A percentile compares a stretch with the other conserved stretches of the same genome.
Conservation (phyloP, 495 filamentous ascomycete species). For the Neurospora sp. region DNA sequence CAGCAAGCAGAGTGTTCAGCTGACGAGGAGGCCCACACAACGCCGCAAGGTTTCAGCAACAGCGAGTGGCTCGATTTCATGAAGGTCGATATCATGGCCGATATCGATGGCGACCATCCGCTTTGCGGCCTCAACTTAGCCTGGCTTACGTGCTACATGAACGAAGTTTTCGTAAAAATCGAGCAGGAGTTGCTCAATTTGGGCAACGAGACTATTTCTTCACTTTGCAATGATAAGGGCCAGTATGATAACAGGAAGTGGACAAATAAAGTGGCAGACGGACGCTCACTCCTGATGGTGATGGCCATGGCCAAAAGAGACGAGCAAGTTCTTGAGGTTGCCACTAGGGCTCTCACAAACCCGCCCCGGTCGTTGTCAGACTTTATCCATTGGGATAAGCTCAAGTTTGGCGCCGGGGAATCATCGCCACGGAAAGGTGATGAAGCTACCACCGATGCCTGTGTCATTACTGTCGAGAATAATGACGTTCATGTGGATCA, state of each 20-base stretch:
- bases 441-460: background rate
- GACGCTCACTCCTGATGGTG: background rate
- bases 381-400: background rate
- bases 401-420: background rate
- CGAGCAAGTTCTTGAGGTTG: background rate
- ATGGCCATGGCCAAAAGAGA: background rate
- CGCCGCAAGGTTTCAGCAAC: background rate
- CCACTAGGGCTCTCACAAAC: background rate
- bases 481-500: background rate
- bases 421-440: background rate
- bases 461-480: background rate
- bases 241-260: background rate
- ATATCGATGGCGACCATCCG: constrained; percentile 19
- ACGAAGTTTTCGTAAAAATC: constrained; percentile 29
- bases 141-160: constrained; percentile 13
- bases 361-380: background rate
- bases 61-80: constrained; percentile 12
- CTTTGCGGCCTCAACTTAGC: constrained; percentile 23
- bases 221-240: background rate
- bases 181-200: constrained; percentile 55
- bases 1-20: background rate
- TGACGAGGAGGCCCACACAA: background rate
- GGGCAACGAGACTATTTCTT: constrained; percentile 16
- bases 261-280: background rate
- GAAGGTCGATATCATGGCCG: constrained; percentile 18